Percentiles rank a stretch among this genome's conserved stretches.
phyloP scores from a whole-genome alignment of 805 yeast species.

The Yamadazyma akitaensis region DNA sequence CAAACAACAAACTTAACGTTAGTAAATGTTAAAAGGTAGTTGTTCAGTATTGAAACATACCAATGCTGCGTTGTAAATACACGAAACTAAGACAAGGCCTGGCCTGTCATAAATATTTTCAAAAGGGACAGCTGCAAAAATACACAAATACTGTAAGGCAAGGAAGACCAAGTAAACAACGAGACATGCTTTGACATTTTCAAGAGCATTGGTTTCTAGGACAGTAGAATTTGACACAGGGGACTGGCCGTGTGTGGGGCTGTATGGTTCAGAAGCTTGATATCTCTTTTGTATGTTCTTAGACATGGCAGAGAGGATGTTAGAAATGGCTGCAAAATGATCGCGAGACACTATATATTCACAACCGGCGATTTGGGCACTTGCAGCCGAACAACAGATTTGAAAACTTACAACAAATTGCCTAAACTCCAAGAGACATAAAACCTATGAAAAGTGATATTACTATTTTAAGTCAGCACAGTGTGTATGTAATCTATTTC shows the following conservation, averaged over 20 bases:
- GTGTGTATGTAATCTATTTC: background rate
- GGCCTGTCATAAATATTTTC: slow-evolving; percentile 34
- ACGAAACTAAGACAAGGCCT: slow-evolving; percentile 18
- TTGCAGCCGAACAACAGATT: slow-evolving; percentile 25
- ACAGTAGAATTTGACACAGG: background rate
- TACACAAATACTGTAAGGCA: slow-evolving; percentile 26
- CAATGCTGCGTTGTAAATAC: slow-evolving; percentile 19
- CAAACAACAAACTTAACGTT: slow-evolving; percentile 12
- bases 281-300: background rate
- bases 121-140: slow-evolving; percentile 32
- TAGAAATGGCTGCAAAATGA: background rate
- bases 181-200: background rate
- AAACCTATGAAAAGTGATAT: too few relatives aligned
- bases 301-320: background rate
- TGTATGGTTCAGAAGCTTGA: background rate
- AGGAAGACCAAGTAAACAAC: slow-evolving; percentile 21
- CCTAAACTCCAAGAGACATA: too few relatives aligned
- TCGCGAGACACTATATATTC: slow-evolving; percentile 14
- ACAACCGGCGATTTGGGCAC: too few relatives aligned
- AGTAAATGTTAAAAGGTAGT: background rate
- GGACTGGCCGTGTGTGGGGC: background rate
- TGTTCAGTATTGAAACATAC: too few relatives aligned
- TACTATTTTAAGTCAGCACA: too few relatives aligned
- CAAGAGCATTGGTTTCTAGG: background rate
- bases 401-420: slow-evolving; percentile 20